Base-by-base conservation (phyloP, 306 rosid genomes). In the Medicago lupulina region DNA sequence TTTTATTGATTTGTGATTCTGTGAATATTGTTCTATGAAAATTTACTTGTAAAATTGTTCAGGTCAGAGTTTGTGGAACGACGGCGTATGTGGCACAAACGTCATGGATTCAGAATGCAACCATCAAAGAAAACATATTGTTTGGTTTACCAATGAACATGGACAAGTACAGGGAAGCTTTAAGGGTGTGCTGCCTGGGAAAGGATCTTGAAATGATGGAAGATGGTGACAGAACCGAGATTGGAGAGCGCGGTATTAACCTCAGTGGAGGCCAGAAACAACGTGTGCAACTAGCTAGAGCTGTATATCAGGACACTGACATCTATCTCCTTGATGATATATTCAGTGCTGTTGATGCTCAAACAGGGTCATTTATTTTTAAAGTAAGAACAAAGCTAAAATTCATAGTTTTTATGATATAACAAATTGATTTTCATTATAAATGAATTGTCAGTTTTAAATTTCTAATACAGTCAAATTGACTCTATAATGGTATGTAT, bases 321-420 rank as follows among this genome's bases (percentile, higher is more conserved):
- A 86, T 89, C 67, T 93, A 93, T 84, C 90, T 93, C 75, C 96
- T 93, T 61, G 98, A 93, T 60, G 98, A 93, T 57, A 83, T 93
- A 28, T 93, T 93, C 76, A 93, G 98, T 73, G 98, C 98, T 61
- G 98, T 93, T 81, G 98, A 93, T 83, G 96, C 98, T 67, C 91
- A 93, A 75, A 90, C 98, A 18, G 98, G 98, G 49, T 89, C 97
- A 47, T 92, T 79, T 70, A 87, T 93, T 70, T 93, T 93, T 43
- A 93, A 93, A 96, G 98, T 86, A 80, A 46, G 53, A 21, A 17
- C 60, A 23, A 23, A 11, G 38, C 50, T 21, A 21, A 21, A 0
- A 21, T 21, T 21, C 23, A 21, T 21, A 21, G 23, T 21, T 21
- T 21, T 21, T 21, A n/a, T n/a, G n/a, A n/a, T n/a, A n/a, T n/a